A percentile compares a stretch with the other conserved stretches of the same genome.
phyloP scores from a whole-genome alignment of 768 basidiomycete species.

The Podaxis sp. region DNA sequence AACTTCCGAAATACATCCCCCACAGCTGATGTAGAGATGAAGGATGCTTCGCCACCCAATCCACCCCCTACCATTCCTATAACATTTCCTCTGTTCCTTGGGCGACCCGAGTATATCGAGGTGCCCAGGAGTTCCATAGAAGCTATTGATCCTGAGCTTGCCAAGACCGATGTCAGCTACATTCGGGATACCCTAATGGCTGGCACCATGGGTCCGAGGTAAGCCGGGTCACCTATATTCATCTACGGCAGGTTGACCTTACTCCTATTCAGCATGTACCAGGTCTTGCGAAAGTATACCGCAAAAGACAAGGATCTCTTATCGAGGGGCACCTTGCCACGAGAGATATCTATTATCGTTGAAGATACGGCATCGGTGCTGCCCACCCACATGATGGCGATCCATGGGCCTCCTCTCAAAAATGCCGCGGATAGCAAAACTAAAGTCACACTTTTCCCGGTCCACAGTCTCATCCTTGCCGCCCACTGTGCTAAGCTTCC shows the following conservation, averaged over 20 bases:
- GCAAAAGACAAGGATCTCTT: constrained; percentile 25
- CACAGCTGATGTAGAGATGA: constrained; percentile 27
- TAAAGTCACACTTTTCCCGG: constrained; percentile 52
- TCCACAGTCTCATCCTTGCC: constrained; percentile 67
- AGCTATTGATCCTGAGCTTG: constrained; percentile 46
- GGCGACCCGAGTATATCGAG: constrained; percentile 44
- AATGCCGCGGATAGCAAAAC: constrained; percentile 15
- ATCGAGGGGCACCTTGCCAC: constrained; percentile 31
- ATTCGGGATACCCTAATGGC: constrained; percentile 42
- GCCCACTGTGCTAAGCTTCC: constrained; percentile 65
- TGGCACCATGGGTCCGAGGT: background rate
- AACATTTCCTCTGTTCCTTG: constrained; percentile 47
- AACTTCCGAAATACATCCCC: constrained; percentile 12
- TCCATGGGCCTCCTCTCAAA: constrained; percentile 25
- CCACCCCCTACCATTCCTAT: constrained; percentile 18
- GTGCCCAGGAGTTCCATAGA: constrained; percentile 42
- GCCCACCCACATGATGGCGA: constrained; percentile 53
- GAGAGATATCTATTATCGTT: constrained; percentile 38
- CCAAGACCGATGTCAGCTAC: constrained; percentile 44
- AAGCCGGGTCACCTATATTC: constrained; percentile 5
- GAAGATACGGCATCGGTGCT: constrained; percentile 26
- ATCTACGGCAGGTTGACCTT: constrained; percentile 7
- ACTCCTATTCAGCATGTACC: background rate
- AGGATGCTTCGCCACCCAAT: constrained; percentile 18
- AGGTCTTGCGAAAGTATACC: background rate